Conservation (phyloP, 345 rosid species). For the Cochlearia excelsa region DNA sequence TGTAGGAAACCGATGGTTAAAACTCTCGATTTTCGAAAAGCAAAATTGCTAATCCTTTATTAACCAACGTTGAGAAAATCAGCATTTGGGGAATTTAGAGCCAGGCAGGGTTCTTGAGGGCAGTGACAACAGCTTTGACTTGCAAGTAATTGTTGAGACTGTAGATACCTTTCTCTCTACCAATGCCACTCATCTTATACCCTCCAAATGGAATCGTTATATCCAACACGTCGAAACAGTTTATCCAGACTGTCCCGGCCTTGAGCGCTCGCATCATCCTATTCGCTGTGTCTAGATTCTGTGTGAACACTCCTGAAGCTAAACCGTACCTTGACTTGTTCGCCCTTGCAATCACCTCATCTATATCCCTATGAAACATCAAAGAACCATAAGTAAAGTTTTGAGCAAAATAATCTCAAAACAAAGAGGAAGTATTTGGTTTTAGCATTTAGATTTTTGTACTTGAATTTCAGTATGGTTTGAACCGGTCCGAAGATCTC, state of each 20-base stretch:
- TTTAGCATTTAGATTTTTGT: constrained; percentile 8
- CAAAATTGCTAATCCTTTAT: too few species aligned
- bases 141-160: constrained; percentile 79
- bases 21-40: too few species aligned
- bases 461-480: constrained; percentile 85
- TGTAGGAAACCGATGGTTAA: too few species aligned
- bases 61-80: too few species aligned
- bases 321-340: constrained; percentile 60
- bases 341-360: constrained; percentile 71
- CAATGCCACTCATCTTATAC: constrained; percentile 87
- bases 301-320: constrained; percentile 87
- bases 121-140: constrained; percentile 84
- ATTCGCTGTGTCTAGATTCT: constrained; percentile 71
- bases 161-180: constrained; percentile 87
- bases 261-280: constrained; percentile 61
- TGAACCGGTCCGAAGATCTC: constrained; percentile 99
- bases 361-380: constrained; percentile 50
- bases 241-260: constrained; percentile 77
- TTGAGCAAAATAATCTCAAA: background rate
- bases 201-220: constrained; percentile 90
- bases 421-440: constrained; percentile 16
- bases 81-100: constrained; percentile 36
- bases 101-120: constrained; percentile 88
- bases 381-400: constrained; percentile 7
- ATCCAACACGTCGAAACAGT: constrained; percentile 77